Evolutionary conservation across 2,329 filamentous ascomycete genomes (phyloP).

Genomic region (Fusarium sublunatum): DNA sequence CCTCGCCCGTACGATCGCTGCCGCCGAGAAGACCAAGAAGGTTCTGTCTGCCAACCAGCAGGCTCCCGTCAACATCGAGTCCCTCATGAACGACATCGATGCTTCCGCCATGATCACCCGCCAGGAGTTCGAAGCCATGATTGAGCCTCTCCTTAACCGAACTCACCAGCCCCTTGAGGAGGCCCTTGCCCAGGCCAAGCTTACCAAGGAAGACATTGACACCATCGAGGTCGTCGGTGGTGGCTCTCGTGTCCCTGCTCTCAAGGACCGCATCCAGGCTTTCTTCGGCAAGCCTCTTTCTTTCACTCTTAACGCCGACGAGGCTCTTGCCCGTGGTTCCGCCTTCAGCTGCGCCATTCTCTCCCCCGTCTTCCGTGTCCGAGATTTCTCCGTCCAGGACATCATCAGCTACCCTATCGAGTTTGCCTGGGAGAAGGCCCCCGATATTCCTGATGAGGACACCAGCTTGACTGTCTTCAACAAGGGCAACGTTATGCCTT

Average conservation of each 20-base stretch:
- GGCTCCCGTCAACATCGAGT: slow-evolving; percentile 95
- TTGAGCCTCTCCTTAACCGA: slow-evolving; percentile 83
- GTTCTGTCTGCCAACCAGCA: slow-evolving; percentile 94
- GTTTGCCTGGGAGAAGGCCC: slow-evolving; percentile 98
- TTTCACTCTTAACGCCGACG: slow-evolving; percentile 98
- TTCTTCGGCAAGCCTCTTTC: slow-evolving; percentile 95
- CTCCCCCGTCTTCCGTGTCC: slow-evolving; percentile 96
- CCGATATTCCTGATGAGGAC: slow-evolving; percentile 98
- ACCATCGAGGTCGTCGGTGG: slow-evolving; percentile 93
- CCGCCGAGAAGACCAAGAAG: slow-evolving; percentile 98
- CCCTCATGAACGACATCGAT: slow-evolving; percentile 97
- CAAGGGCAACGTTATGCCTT: slow-evolving; percentile 95
- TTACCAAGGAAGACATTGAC: slow-evolving; percentile 93
- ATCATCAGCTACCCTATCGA: slow-evolving; percentile 98
- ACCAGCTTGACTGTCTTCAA: slow-evolving; percentile 97
- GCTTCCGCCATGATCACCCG: slow-evolving; percentile 90
- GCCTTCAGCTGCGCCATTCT: slow-evolving; percentile 98
- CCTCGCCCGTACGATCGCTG: slow-evolving; percentile 84
- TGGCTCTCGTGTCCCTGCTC: slow-evolving; percentile 89
- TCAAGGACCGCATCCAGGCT: slow-evolving; percentile 88
- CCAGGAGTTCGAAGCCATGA: slow-evolving; percentile 91
- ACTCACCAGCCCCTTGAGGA: slow-evolving; percentile 83
- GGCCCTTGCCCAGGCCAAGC: slow-evolving; percentile 91
- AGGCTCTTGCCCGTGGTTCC: slow-evolving; percentile 94
- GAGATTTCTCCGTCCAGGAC: slow-evolving; percentile 97